Evolutionary conservation across 2,329 filamentous ascomycete genomes (phyloP).

Genomic region (Metarhizium anisopliae): DNA sequence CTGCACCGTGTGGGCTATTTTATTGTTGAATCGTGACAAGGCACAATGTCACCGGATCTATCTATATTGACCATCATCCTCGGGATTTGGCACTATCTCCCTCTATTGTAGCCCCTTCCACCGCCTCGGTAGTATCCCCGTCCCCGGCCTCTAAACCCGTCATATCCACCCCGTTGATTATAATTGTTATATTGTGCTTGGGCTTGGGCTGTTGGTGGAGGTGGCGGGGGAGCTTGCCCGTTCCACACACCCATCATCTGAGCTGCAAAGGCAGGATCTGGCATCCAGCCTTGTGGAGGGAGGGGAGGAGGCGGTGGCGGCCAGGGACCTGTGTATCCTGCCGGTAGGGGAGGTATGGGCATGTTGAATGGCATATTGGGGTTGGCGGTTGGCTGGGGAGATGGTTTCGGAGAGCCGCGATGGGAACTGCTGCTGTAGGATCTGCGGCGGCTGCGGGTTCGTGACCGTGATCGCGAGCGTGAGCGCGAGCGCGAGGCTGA

Average conservation of each 20-base stretch:
- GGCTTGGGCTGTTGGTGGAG: slow-evolving; percentile 8
- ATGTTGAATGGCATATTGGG: slow-evolving; percentile 3
- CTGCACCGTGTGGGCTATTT: not conserved
- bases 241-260: slow-evolving; percentile 20
- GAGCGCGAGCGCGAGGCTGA: not conserved
- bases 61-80: not conserved
- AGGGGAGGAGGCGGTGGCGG: slow-evolving; percentile 24
- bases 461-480: slow-evolving; percentile 18
- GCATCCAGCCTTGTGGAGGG: slow-evolving; percentile 17
- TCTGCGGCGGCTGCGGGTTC: slow-evolving; percentile 11
- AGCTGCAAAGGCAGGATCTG: slow-evolving; percentile 16
- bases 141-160: slow-evolving; percentile 17
- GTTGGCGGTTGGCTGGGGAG: slow-evolving; percentile 6
- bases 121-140: slow-evolving; percentile 8
- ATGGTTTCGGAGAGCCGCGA: slow-evolving; percentile 12
- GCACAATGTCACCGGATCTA: not conserved
- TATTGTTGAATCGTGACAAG: not conserved
- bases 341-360: slow-evolving; percentile 23
- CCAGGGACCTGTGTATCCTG: slow-evolving; percentile 33
- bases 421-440: slow-evolving; percentile 8
- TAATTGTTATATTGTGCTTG: slow-evolving; percentile 13
- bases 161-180: slow-evolving; percentile 19
- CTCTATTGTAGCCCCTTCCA: slow-evolving; percentile 1
- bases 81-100: not conserved
- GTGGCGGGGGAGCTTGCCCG: slow-evolving; percentile 13